A percentile compares a stretch with the other conserved stretches of the same genome.
Conservation (phyloP, 768 basidiomycete species). For the Hirschioporus abietinus region DNA sequence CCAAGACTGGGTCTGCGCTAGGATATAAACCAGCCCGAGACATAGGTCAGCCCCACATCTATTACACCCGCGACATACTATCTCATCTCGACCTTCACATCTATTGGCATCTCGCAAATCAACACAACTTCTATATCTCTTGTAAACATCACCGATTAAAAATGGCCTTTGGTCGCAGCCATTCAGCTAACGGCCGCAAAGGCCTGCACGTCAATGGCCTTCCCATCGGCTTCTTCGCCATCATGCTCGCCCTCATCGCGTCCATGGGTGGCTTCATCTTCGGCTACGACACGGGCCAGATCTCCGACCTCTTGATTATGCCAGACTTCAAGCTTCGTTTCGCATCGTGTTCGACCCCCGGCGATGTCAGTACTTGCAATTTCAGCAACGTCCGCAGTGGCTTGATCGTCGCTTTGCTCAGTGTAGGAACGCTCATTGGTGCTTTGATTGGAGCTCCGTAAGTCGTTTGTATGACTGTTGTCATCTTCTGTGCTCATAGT, state of each 20-base stretch:
- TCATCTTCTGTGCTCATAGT: constrained; percentile 7
- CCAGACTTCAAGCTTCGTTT: constrained; percentile 62
- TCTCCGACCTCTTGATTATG: constrained; percentile 73
- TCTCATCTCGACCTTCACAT: no score
- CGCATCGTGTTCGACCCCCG: constrained; percentile 40
- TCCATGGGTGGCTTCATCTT: constrained; percentile 71
- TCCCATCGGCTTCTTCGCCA: constrained; percentile 56
- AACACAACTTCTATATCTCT: no score
- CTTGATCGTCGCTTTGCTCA: constrained; percentile 66
- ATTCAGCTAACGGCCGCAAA: not conserved
- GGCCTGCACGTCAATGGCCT: constrained; percentile 28
- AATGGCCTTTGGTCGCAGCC: not conserved
- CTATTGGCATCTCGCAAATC: no score
- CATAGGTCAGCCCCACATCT: not conserved
- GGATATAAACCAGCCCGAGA: not conserved
- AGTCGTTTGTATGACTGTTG: constrained; percentile 16
- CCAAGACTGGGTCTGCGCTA: no score
- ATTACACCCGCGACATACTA: not conserved
- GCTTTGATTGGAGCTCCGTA: constrained; percentile 57
- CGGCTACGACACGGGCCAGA: constrained; percentile 73
- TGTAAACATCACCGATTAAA: not conserved
- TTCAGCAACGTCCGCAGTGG: constrained; percentile 56
- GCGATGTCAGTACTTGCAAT: constrained; percentile 36
- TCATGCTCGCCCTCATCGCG: constrained; percentile 62
- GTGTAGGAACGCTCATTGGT: constrained; percentile 63